Conservation (phyloP, 768 basidiomycete genomes). For the Kwoniella newhampshirensis region DNA sequence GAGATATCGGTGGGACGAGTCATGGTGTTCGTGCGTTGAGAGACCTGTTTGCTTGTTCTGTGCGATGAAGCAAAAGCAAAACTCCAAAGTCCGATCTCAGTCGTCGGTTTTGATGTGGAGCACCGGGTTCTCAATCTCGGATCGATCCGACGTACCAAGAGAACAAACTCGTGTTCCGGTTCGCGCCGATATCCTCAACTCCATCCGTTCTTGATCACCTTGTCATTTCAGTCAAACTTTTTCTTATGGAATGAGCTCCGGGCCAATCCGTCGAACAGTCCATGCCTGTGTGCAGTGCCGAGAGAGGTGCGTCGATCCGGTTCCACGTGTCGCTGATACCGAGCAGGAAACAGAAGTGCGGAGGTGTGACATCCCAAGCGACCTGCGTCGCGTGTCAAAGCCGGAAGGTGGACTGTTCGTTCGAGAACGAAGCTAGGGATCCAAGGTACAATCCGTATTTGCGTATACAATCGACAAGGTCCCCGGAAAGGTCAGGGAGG, state of each 20-base stretch:
- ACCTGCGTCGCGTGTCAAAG: slow-evolving; percentile 11
- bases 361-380: slow-evolving; percentile 11
- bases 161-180: too few species aligned
- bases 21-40: not conserved
- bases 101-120: too few species aligned
- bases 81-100: too few species aligned
- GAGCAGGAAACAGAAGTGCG: slow-evolving; percentile 18
- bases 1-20: slow-evolving; percentile 21
- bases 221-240: too few species aligned
- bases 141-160: too few species aligned
- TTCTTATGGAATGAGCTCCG: slow-evolving; percentile 2
- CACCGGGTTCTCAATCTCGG: too few species aligned
- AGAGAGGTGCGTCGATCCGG: slow-evolving; percentile 10
- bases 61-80: too few species aligned
- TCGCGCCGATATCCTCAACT: too few species aligned
- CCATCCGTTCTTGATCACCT: too few species aligned
- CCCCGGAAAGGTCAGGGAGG: not conserved
- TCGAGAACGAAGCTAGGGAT: slow-evolving; percentile 17
- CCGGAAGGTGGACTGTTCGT: slow-evolving; percentile 14
- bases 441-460: slow-evolving; percentile 22
- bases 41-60: too few species aligned
- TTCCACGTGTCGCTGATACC: not conserved
- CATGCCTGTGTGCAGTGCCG: slow-evolving; percentile 22
- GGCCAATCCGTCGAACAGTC: slow-evolving; percentile 14
- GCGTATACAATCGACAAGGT: slow-evolving; percentile 1